Percentiles rank a stretch among this genome's conserved stretches.
Evolutionary conservation across 805 yeast genomes (phyloP).

Genomic region (Candida sphagnicola): DNA sequence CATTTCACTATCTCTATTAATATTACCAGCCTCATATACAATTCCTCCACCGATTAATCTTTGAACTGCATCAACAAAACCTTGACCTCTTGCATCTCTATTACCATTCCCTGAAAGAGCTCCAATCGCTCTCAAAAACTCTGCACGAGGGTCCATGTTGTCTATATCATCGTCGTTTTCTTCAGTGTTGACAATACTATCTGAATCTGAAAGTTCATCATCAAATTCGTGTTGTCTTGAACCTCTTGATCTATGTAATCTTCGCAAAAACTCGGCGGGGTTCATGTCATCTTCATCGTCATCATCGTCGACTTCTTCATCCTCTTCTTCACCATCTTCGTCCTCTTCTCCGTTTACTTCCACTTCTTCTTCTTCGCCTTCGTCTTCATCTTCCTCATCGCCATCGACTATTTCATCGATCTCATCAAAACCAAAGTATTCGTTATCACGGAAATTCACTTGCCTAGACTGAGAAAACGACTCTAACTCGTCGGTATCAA

Average conservation of each 20-base stretch:
- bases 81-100: conserved; percentile 16
- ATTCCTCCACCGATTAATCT: conserved; percentile 29
- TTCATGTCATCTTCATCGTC: conserved; percentile 17
- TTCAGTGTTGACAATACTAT: conserved; percentile 9
- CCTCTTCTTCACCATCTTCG: conserved; percentile 18
- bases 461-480: not conserved
- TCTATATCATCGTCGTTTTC: conserved; percentile 11
- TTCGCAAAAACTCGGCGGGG: conserved; percentile 17
- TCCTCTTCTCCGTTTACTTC: conserved; percentile 13
- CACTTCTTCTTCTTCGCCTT: conserved; percentile 9
- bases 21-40: conserved; percentile 13
- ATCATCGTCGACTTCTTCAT: conserved; percentile 12
- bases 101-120: conserved; percentile 14
- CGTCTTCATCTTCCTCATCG: conserved; percentile 16
- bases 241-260: conserved; percentile 13
- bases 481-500: not conserved
- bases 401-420: conserved; percentile 1
- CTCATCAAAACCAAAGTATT: not conserved
- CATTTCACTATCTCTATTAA: conserved; percentile 24
- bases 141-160: conserved; percentile 18
- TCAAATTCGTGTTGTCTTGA: conserved; percentile 3
- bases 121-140: conserved; percentile 24
- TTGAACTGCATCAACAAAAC: conserved; percentile 30
- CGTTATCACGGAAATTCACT: not conserved
- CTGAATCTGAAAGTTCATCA: not conserved